Evolutionary conservation across 306 rosid genomes (phyloP).

Genomic region (Parietaria judaica): DNA sequence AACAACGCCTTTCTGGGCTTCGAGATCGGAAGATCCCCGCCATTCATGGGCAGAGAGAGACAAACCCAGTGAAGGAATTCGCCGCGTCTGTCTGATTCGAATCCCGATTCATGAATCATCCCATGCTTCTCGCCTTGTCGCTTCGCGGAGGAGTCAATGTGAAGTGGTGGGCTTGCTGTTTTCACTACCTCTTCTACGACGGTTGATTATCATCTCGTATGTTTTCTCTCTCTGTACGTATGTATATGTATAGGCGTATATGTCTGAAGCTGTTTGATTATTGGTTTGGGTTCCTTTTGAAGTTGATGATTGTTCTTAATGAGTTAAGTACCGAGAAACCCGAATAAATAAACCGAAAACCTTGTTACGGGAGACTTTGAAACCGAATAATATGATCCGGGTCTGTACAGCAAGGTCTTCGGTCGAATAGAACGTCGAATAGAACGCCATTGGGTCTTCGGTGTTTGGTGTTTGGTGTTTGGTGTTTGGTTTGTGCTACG

Average conservation of each 20-base stretch:
- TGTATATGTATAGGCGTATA: background rate
- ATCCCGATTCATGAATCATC: conserved; percentile 25
- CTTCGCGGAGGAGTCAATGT: conserved; percentile 32
- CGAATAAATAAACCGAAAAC: too few species aligned
- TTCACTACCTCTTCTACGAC: conserved; percentile 36
- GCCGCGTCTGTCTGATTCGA: conserved; percentile 10
- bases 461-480: too few species aligned
- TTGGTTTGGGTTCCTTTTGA: background rate
- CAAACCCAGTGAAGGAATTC: background rate
- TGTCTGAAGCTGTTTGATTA: background rate
- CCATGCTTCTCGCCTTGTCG: conserved; percentile 30
- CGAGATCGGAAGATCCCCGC: conserved; percentile 47
- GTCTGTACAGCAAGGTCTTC: too few species aligned
- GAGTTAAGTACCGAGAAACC: too few species aligned
- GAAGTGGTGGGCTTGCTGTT: conserved; percentile 44
- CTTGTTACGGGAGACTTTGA: too few species aligned
- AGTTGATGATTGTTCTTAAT: background rate
- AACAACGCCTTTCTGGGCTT: conserved; percentile 15
- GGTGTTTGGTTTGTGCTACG: too few species aligned
- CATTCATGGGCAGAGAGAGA: conserved; percentile 22
- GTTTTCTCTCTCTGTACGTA: conserved; percentile 2
- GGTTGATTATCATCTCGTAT: conserved; percentile 46
- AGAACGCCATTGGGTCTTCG: too few species aligned
- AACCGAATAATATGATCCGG: too few species aligned
- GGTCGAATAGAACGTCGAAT: too few species aligned